Percentiles rank a stretch among this genome's conserved stretches.
Evolutionary conservation across 139 green algal genomes (phyloP).

Genomic region (Tetradesmus lagerheimii): DNA sequence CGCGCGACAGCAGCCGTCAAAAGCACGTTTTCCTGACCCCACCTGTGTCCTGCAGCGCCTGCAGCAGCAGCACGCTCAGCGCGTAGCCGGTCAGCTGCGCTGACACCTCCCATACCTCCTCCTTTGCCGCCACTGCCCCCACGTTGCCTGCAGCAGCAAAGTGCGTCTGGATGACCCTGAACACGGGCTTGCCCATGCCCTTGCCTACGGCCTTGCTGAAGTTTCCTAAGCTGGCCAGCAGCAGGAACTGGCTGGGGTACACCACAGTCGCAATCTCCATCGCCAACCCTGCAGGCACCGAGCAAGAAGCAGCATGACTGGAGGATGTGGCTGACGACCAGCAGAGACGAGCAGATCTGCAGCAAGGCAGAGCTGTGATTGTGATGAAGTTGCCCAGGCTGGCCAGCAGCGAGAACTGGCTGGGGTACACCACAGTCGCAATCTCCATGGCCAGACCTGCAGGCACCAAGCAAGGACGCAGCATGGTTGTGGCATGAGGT

Average conservation of each 20-base stretch:
- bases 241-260: constrained; percentile 81
- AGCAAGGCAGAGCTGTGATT: too few relatives aligned
- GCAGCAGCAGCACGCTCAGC: constrained; percentile 74
- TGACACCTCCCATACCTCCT: constrained; percentile 75
- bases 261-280: constrained; percentile 86
- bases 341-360: too few relatives aligned
- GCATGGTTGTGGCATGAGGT: too few relatives aligned
- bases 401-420: too few relatives aligned
- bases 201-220: constrained; percentile 82
- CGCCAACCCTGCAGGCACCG: constrained; percentile 73
- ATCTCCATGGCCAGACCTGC: constrained; percentile 85
- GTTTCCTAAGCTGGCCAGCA: constrained; percentile 79
- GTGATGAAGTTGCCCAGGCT: too few relatives aligned
- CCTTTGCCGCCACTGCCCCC: constrained; percentile 90
- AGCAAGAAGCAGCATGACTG: too few relatives aligned
- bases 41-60: constrained; percentile 54
- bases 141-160: constrained; percentile 82
- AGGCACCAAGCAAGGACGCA: too few relatives aligned
- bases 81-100: constrained; percentile 77
- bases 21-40: too few relatives aligned
- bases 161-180: constrained; percentile 88
- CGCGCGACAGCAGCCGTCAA: too few relatives aligned
- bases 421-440: constrained; percentile 73
- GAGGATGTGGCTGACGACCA: too few relatives aligned
- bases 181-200: constrained; percentile 85